phyloP scores from a whole-genome alignment of 768 basidiomycete species.

The Glaciozyma martinii region DNA sequence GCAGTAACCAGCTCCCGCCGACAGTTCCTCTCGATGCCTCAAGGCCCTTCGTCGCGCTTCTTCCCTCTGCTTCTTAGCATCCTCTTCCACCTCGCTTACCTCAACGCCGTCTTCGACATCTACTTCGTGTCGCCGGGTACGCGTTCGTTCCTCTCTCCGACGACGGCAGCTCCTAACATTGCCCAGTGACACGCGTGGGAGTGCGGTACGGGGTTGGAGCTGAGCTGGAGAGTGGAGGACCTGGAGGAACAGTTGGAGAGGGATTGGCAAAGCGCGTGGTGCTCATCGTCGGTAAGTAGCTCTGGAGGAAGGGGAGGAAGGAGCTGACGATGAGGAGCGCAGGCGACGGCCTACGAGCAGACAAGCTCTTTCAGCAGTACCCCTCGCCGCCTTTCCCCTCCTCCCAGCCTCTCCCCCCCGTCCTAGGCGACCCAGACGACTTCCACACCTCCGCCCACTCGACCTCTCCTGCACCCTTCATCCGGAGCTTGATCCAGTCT shows the following conservation, averaged over 20 bases:
- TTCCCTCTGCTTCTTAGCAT: constrained; percentile 53
- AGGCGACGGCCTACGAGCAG: constrained; percentile 79
- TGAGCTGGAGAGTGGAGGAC: background rate
- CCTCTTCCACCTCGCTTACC: constrained; percentile 61
- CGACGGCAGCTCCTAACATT: constrained; percentile 72
- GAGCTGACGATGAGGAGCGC: background rate
- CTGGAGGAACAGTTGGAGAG: constrained; percentile 43
- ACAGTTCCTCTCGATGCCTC: too few relatives aligned
- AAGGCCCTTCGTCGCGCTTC: background rate
- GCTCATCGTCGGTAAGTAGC: constrained; percentile 59
- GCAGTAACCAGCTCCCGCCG: too few relatives aligned
- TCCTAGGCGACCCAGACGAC: background rate
- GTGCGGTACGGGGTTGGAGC: background rate
- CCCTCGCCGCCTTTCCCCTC: constrained; percentile 50
- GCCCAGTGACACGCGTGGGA: background rate
- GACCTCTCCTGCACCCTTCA: constrained; percentile 53
- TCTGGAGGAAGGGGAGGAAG: background rate
- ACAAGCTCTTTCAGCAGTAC: constrained; percentile 60
- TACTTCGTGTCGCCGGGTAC: constrained; percentile 61
- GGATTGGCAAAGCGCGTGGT: constrained; percentile 64
- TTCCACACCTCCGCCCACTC: background rate
- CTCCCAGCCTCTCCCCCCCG: constrained; percentile 36
- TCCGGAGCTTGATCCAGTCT: constrained; percentile 56
- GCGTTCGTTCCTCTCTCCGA: constrained; percentile 50
- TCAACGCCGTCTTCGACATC: constrained; percentile 56